Conservation (phyloP, 2,329 filamentous ascomycete genomes). For the Onygenales sp. region DNA sequence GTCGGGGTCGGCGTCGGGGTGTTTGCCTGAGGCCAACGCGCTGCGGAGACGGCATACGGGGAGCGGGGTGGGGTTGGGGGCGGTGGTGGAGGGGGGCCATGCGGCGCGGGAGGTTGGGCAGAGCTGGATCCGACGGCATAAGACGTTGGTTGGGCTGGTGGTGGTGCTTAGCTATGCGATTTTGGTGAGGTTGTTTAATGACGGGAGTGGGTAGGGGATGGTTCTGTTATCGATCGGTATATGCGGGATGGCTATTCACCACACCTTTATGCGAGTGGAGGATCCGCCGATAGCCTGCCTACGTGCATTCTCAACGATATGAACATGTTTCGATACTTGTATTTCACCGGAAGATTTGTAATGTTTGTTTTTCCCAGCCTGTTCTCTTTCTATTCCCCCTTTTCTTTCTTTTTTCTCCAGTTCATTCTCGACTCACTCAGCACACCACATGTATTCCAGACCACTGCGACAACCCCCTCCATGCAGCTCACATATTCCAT, state of each 20-base stretch:
- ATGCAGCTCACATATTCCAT: too few species aligned
- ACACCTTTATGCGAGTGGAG: too few species aligned
- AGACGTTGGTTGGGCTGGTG: constrained; percentile 60
- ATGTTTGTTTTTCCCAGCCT: too few species aligned
- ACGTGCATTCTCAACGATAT: too few species aligned
- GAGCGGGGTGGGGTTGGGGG: constrained; percentile 45
- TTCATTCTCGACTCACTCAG: too few species aligned
- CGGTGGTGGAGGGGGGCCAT: constrained; percentile 70
- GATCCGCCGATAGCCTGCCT: too few species aligned
- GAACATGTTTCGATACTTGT: too few species aligned
- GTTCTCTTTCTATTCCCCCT: too few species aligned
- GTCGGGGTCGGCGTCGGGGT: constrained; percentile 32
- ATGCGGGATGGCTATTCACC: background rate
- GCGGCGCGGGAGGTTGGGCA: constrained; percentile 67
- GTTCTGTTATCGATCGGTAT: background rate
- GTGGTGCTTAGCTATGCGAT: constrained; percentile 75
- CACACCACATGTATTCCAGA: too few species aligned
- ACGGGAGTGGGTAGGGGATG: constrained; percentile 5
- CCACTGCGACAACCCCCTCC: too few species aligned
- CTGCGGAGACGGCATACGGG: constrained; percentile 54
- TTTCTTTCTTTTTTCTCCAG: too few species aligned
- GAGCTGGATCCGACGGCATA: constrained; percentile 73
- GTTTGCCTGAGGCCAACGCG: constrained; percentile 53
- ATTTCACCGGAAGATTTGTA: too few species aligned
- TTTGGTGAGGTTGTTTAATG: constrained; percentile 62